Percentiles rank a stretch among this genome's conserved stretches.
phyloP scores from a whole-genome alignment of 2,329 filamentous ascomycete species.

The Epichloe scottii region DNA sequence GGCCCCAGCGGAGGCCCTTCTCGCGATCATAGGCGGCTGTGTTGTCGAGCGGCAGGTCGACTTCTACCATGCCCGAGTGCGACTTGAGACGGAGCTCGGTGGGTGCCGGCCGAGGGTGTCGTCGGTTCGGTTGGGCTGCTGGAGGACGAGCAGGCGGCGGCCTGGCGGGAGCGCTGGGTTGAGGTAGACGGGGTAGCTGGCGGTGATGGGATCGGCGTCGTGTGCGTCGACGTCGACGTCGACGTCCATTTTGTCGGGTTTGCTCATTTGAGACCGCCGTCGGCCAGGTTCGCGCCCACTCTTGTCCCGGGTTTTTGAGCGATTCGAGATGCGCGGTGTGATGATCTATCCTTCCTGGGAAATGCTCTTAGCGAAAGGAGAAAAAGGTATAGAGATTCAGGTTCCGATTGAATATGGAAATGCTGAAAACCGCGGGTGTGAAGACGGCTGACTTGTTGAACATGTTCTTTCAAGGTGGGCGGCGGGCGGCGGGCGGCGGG shows the following conservation, averaged over 20 bases:
- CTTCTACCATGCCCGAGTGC: conserved; percentile 70
- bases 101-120: conserved; percentile 41
- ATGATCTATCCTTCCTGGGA: no score
- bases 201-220: conserved; percentile 55
- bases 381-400: no score
- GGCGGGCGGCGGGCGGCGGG: background rate
- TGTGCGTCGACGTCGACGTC: conserved; percentile 13
- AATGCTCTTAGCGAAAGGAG: no score
- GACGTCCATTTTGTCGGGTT: conserved; percentile 12
- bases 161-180: conserved; percentile 54
- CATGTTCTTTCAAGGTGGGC: background rate
- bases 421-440: no score
- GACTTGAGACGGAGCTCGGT: conserved; percentile 72
- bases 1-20: conserved; percentile 74
- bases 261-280: background rate
- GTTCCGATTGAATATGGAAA: no score
- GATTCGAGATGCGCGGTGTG: background rate
- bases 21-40: conserved; percentile 65
- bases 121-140: conserved; percentile 70
- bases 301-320: no score
- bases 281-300: background rate
- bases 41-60: conserved; percentile 77
- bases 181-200: conserved; percentile 74
- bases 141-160: conserved; percentile 66
- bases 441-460: no score